Percentiles rank a stretch among this genome's conserved stretches.
phyloP scores from a whole-genome alignment of 345 rosid genomes.

The Boechera divaricarpa region DNA sequence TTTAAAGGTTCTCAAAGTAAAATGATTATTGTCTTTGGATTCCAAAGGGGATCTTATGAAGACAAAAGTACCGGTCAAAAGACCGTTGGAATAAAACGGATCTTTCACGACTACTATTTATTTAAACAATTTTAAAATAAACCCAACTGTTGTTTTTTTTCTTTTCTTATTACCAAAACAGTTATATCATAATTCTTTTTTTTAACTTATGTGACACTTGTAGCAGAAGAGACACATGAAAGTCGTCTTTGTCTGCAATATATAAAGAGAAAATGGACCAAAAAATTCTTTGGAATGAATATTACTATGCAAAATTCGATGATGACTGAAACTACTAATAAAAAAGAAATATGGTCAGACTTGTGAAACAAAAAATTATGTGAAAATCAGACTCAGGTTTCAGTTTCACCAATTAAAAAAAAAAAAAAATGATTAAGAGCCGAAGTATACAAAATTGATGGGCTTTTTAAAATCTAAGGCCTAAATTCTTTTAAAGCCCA shows the following conservation, averaged over 20 bases:
- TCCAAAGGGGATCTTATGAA: constrained; percentile 48
- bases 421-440: background rate
- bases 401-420: background rate
- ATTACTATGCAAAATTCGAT: background rate
- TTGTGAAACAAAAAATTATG: background rate
- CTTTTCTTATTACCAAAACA: background rate
- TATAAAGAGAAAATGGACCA: background rate
- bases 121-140: background rate
- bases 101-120: constrained; percentile 20
- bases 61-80: constrained; percentile 47
- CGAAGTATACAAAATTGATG: background rate
- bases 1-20: constrained; percentile 24
- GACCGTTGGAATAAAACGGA: constrained; percentile 41
- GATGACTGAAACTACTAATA: background rate
- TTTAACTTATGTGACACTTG: background rate
- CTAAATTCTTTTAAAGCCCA: constrained; percentile 4
- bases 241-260: background rate
- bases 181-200: background rate
- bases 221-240: background rate
- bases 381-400: background rate
- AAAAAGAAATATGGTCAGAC: background rate
- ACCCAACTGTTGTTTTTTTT: background rate
- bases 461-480: background rate
- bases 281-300: background rate
- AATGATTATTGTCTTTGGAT: constrained; percentile 49